Percentiles rank a stretch among this genome's conserved stretches.
These are phyloP conservation scores for Takakia lepidozioides DNA, from an alignment of 225 moss, liverwort and hornwort genomes.

Conservation along the genomic window DNA sequence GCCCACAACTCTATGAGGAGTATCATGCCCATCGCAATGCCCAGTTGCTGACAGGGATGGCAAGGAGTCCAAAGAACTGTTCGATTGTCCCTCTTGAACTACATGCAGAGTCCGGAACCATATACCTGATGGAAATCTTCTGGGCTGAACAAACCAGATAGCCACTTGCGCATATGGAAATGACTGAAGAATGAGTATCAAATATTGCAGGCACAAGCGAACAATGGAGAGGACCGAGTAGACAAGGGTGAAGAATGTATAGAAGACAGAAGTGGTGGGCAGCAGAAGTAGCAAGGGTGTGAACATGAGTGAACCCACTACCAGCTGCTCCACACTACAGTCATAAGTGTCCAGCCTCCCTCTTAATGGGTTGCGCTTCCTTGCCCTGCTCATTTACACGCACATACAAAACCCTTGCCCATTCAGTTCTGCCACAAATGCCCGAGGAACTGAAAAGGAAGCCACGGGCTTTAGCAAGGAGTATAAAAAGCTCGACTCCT, in stretches of 20 bases:
- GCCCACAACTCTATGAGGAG: too few relatives aligned
- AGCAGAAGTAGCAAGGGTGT: constrained; percentile 84
- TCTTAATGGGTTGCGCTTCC: constrained; percentile 82
- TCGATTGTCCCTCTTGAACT: constrained; percentile 11
- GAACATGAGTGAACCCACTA: constrained; percentile 97
- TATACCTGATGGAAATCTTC: constrained; percentile 76
- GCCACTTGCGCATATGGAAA: constrained; percentile 74
- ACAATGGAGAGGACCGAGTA: constrained; percentile 60
- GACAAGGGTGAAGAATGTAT: constrained; percentile 87
- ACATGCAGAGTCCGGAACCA: constrained; percentile 42
- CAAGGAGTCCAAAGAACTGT: neutral
- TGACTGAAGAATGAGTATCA: constrained; percentile 67
- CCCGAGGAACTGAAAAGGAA: too few relatives aligned
- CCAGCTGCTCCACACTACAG: constrained; percentile 90
- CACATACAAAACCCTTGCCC: neutral
- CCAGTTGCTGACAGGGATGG: too few relatives aligned
- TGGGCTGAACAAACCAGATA: constrained; percentile 59
- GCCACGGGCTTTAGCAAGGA: too few relatives aligned
- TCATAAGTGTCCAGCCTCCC: constrained; percentile 89
- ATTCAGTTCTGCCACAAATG: too few relatives aligned
- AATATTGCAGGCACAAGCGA: constrained; percentile 57
- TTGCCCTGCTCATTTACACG: constrained; percentile 61
- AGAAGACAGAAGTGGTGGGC: constrained; percentile 86
- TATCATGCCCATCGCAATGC: too few relatives aligned
- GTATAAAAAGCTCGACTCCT: too few relatives aligned